phyloP scores from a whole-genome alignment of 495 filamentous ascomycete species.

The Aspergillus panamensis region DNA sequence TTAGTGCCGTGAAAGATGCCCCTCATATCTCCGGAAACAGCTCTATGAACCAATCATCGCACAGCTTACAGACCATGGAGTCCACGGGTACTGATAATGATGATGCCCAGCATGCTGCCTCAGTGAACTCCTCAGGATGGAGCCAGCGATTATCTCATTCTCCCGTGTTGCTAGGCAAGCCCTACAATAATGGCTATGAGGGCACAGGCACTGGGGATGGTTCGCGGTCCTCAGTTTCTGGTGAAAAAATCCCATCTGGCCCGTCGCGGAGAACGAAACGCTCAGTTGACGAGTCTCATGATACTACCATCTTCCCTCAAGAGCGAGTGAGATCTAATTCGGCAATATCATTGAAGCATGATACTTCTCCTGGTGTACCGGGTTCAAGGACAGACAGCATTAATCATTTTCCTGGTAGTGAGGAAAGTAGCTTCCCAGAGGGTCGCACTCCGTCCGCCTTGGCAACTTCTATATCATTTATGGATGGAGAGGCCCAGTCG shows the following conservation, averaged over 20 bases:
- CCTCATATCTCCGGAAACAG: constrained; percentile 36
- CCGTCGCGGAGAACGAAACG: constrained; percentile 26
- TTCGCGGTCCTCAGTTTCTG: constrained; percentile 20
- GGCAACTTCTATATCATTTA: constrained; percentile 37
- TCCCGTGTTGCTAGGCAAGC: constrained; percentile 31
- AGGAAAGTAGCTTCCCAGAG: constrained; percentile 38
- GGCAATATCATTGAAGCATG: constrained; percentile 38
- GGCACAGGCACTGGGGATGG: constrained; percentile 17
- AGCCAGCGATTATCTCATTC: constrained; percentile 35
- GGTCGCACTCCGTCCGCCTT: constrained; percentile 41
- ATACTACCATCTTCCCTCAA: constrained; percentile 16
- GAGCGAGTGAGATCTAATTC: constrained; percentile 33
- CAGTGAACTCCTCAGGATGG: constrained; percentile 32
- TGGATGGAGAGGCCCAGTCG: constrained; percentile 29
- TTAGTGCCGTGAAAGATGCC: constrained; percentile 52
- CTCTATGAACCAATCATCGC: constrained; percentile 30
- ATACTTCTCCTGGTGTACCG: constrained; percentile 31
- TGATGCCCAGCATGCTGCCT: constrained; percentile 29
- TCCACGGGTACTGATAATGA: constrained; percentile 32
- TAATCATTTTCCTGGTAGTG: constrained; percentile 21
- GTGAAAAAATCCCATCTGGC: constrained; percentile 20
- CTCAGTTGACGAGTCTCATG: constrained; percentile 27
- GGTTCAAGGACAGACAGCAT: constrained; percentile 31
- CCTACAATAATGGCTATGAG: constrained; percentile 28
- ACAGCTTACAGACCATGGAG: constrained; percentile 28